Conservation (phyloP, 73 alveolate genomes). For the Blepharisma japonicum region DNA sequence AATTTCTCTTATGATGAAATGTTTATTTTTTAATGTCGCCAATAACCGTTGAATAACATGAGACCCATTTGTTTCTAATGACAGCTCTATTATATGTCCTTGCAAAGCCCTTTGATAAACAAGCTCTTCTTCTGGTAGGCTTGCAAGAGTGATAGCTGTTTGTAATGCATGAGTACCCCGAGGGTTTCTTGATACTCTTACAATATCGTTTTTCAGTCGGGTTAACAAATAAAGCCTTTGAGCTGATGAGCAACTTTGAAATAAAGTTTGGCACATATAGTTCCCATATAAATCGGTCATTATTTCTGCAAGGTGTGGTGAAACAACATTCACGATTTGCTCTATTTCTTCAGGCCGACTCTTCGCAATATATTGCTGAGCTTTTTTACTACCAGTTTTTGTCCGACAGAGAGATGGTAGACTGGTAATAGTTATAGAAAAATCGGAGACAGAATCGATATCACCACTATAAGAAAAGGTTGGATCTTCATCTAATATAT, state of each 20-base stretch:
- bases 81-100: conserved; percentile 7
- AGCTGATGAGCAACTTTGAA: conserved; percentile 49
- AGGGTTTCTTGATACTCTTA: neutral
- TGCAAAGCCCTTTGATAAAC: neutral
- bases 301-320: conserved; percentile 49
- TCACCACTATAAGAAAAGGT: too few species aligned
- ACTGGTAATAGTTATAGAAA: too few species aligned
- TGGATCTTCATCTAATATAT: too few species aligned
- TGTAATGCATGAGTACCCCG: conserved; percentile 20
- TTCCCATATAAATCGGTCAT: conserved; percentile 91
- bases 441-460: too few species aligned
- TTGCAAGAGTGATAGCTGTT: neutral
- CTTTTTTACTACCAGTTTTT: too few species aligned
- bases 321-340: conserved; percentile 59
- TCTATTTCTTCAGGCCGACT: neutral
- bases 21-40: conserved; percentile 2
- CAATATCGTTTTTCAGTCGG: neutral
- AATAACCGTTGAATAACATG: conserved; percentile 19
- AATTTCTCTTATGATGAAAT: conserved; percentile 1
- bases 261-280: conserved; percentile 81
- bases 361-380: neutral
- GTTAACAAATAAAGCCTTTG: neutral
- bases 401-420: too few species aligned
- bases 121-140: conserved; percentile 14
- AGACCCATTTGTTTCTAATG: neutral